Percentiles rank a stretch among this genome's conserved stretches.
Evolutionary conservation across 2,329 filamentous ascomycete genomes (phyloP).

Genomic region (Phialemoniopsis sp.): DNA sequence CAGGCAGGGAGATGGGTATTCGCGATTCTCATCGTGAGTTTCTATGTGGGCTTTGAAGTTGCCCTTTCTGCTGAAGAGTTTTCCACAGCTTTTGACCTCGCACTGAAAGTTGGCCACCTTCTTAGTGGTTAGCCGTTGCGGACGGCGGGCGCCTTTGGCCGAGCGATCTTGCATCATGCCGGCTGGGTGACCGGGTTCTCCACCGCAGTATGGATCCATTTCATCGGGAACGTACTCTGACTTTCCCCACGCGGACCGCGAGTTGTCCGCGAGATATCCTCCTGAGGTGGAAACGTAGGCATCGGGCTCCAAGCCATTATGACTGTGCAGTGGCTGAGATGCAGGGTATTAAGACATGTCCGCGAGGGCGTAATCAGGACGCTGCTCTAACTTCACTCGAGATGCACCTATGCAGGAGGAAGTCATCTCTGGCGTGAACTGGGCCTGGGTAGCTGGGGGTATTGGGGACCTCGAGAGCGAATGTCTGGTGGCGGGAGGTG

Average conservation of each 20-base stretch:
- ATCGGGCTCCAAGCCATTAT: conserved; percentile 20
- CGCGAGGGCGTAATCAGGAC: conserved; percentile 26
- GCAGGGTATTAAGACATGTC: conserved; percentile 36
- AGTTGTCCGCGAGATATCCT: conserved; percentile 31
- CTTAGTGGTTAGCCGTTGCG: conserved; percentile 55
- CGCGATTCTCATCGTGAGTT: conserved; percentile 71
- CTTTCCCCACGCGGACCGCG: conserved; percentile 31
- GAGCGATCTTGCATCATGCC: conserved; percentile 14
- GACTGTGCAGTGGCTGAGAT: conserved; percentile 27
- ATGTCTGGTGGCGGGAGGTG: conserved; percentile 9
- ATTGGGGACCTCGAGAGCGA: conserved; percentile 19
- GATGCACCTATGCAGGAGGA: conserved; percentile 12
- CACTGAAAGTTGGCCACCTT: conserved; percentile 72
- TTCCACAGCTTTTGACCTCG: conserved; percentile 64
- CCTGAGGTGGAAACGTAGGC: conserved; percentile 20
- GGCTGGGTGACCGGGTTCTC: conserved; percentile 12
- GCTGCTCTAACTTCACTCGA: conserved; percentile 33
- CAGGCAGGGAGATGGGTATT: conserved; percentile 67
- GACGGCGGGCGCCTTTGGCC: conserved; percentile 20
- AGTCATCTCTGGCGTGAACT: no score
- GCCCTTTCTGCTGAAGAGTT: conserved; percentile 77
- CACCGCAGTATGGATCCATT: conserved; percentile 24
- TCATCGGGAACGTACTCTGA: conserved; percentile 29
- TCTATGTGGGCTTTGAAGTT: conserved; percentile 86
- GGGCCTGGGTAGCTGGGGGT: conserved; percentile 15